A percentile compares a stretch with the other conserved stretches of the same genome.
Conservation (phyloP, 805 yeast species). For the Lachancea kluyveri region DNA sequence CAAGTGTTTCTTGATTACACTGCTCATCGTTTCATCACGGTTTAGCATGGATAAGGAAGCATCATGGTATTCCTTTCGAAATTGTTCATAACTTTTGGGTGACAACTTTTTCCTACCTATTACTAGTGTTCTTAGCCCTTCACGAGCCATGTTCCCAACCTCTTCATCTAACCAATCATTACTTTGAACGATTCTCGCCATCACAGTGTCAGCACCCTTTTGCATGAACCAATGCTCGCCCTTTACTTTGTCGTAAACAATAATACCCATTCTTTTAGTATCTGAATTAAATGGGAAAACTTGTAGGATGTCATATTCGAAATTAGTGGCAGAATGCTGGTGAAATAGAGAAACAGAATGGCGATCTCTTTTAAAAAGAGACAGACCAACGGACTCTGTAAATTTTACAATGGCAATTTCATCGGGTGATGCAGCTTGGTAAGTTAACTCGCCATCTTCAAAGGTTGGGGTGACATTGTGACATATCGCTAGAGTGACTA, state of each 20-base stretch:
- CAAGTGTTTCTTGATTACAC: constrained; percentile 57
- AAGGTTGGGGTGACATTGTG: constrained; percentile 95
- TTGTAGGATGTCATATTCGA: constrained; percentile 64
- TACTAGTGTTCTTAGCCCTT: constrained; percentile 92
- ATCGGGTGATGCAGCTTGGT: constrained; percentile 98
- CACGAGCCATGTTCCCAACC: constrained; percentile 96
- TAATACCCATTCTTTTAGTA: constrained; percentile 92
- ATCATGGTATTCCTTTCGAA: constrained; percentile 54
- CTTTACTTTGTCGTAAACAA: constrained; percentile 55
- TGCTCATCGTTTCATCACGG: constrained; percentile 71
- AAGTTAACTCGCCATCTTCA: constrained; percentile 67
- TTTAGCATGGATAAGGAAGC: constrained; percentile 76
- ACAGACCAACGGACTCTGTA: constrained; percentile 79
- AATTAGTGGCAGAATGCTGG: constrained; percentile 43
- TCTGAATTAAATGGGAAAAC: constrained; percentile 94
- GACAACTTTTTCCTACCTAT: constrained; percentile 77
- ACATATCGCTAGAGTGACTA: constrained; percentile 83
- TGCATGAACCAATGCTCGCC: constrained; percentile 79
- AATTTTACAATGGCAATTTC: constrained; percentile 95
- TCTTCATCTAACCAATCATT: constrained; percentile 98
- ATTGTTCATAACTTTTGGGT: constrained; percentile 49
- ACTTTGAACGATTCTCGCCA: constrained; percentile 72
- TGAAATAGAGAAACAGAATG: constrained; percentile 64
- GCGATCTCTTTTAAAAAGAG: constrained; percentile 78
- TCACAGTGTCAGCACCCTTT: constrained; percentile 96